Conservation (phyloP, 306 rosid genomes). For the Abrus precatorius region DNA sequence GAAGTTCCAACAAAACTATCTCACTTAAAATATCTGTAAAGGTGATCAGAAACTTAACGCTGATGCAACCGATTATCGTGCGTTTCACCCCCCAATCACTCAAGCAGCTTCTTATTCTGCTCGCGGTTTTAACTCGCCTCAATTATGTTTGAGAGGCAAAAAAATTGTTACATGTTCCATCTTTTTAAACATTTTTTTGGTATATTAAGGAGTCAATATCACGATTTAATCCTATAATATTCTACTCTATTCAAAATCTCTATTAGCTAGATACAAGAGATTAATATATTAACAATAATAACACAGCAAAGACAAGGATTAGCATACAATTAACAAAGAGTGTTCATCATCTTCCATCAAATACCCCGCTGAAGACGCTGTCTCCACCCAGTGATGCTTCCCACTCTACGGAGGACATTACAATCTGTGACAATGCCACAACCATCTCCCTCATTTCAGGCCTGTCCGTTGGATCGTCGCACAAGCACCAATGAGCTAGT, state of each 20-base stretch:
- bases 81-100: too few species aligned
- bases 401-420: slow-evolving; percentile 69
- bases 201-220: neutral
- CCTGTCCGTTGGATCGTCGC: slow-evolving; percentile 76
- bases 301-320: neutral
- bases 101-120: too few species aligned
- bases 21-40: too few species aligned
- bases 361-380: slow-evolving; percentile 73
- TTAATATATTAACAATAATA: neutral
- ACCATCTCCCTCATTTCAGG: slow-evolving; percentile 80
- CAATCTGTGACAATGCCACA: slow-evolving; percentile 59
- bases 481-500: slow-evolving; percentile 68
- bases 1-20: too few species aligned
- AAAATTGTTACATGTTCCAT: neutral
- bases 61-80: too few species aligned
- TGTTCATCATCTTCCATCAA: slow-evolving; percentile 81
- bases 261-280: neutral
- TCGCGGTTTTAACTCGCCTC: too few species aligned
- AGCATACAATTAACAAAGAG: neutral
- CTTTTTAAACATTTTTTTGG: slow-evolving; percentile 2
- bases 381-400: slow-evolving; percentile 81
- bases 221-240: slow-evolving; percentile 2
- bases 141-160: neutral
- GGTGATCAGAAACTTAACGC: too few species aligned
- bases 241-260: neutral